Conservation (phyloP, 2,329 filamentous ascomycete species). For the Xylariaceae sp. region DNA sequence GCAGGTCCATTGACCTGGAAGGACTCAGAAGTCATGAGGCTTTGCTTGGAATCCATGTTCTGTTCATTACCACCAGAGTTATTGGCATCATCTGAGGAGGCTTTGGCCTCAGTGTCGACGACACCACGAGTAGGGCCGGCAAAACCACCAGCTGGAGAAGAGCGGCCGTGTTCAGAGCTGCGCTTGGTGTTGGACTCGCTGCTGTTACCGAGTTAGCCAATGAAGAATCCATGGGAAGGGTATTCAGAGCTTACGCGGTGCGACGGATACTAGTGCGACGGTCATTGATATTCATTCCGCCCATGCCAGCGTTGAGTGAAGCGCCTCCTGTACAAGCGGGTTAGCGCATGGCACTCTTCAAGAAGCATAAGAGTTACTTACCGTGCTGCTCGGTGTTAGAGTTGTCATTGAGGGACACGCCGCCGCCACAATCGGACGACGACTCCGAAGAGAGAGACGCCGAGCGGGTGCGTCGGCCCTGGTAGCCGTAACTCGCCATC, state of each 20-base stretch:
- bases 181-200: slow-evolving; percentile 7
- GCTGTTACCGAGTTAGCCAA: slow-evolving; percentile 7
- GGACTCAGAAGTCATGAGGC: background rate
- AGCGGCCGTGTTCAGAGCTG: background rate
- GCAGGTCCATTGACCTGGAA: too few species aligned
- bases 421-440: slow-evolving; percentile 9
- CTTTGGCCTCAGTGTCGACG: slow-evolving; percentile 18
- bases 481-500: slow-evolving; percentile 13
- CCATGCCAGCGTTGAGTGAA: slow-evolving; percentile 11
- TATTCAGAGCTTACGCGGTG: slow-evolving; percentile 8
- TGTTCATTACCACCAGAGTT: background rate
- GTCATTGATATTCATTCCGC: slow-evolving; percentile 10
- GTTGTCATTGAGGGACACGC: background rate
- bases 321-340: slow-evolving; percentile 10
- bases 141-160: background rate
- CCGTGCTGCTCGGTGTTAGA: too few species aligned
- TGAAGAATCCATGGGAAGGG: background rate
- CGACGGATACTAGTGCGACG: slow-evolving; percentile 2
- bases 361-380: slow-evolving; percentile 2
- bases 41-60: too few species aligned
- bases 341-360: slow-evolving; percentile 1
- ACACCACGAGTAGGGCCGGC: slow-evolving; percentile 1
- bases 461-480: slow-evolving; percentile 11
- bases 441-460: slow-evolving; percentile 17
- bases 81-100: slow-evolving; percentile 13